Percentiles rank a stretch among this genome's conserved stretches.
These are phyloP conservation scores for Fimicolochytrium jonesii DNA, from an alignment of 192 early-diverging fungal genomes.

Conservation along the genomic window DNA sequence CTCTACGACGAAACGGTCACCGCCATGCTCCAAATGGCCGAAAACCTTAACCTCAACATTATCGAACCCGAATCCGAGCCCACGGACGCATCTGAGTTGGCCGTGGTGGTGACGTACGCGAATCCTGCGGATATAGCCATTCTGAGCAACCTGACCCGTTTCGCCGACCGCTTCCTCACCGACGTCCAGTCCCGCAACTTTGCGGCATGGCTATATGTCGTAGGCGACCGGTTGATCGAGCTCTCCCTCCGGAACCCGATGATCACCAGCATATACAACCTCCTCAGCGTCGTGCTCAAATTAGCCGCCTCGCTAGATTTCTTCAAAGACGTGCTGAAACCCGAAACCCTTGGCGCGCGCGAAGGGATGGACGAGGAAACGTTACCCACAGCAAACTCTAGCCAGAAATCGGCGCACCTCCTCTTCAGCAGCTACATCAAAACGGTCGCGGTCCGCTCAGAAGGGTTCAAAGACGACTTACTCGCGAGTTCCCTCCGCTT, in stretches of 20 bases:
- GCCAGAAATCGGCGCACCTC: conserved; percentile 18
- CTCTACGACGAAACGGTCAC: conserved; percentile 55
- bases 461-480: conserved; percentile 73
- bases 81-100: background rate
- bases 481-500: conserved; percentile 62
- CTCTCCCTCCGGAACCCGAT: conserved; percentile 55
- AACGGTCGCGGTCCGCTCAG: conserved; percentile 55
- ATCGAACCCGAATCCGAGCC: conserved; percentile 25
- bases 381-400: conserved; percentile 7
- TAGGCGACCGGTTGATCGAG: conserved; percentile 47
- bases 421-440: conserved; percentile 55
- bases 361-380: conserved; percentile 10
- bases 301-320: conserved; percentile 27
- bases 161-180: conserved; percentile 41
- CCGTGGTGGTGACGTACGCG: conserved; percentile 45
- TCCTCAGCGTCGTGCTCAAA: conserved; percentile 37
- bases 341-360: background rate
- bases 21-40: conserved; percentile 38
- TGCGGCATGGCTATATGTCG: conserved; percentile 54
- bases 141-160: conserved; percentile 66
- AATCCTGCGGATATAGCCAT: conserved; percentile 63
- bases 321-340: conserved; percentile 17
- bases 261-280: conserved; percentile 71
- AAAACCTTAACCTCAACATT: conserved; percentile 41
- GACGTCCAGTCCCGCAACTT: conserved; percentile 24